Conservation (phyloP, 2,329 filamentous ascomycete genomes). For the Cladosporium sp. region DNA sequence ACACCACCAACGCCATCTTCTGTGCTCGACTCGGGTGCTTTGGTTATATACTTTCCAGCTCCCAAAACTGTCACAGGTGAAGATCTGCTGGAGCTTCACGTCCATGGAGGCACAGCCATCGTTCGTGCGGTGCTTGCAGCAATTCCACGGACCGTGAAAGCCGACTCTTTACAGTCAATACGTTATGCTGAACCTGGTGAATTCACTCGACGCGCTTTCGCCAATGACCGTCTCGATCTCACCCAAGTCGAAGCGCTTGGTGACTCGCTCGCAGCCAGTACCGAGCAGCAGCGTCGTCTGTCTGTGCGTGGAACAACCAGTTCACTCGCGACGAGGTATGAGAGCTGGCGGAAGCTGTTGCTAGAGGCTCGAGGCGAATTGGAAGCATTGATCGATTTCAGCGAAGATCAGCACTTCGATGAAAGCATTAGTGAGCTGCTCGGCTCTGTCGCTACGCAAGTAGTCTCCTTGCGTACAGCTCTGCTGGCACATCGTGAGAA, state of each 20-base stretch:
- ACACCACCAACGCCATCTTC: constrained; percentile 36
- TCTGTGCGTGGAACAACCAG: constrained; percentile 71
- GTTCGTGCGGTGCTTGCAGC: constrained; percentile 80
- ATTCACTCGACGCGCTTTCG: constrained; percentile 88
- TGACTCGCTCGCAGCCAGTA: constrained; percentile 62
- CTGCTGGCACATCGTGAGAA: constrained; percentile 70
- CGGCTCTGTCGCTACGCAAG: constrained; percentile 61
- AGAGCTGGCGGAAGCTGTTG: constrained; percentile 72
- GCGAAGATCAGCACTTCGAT: constrained; percentile 95
- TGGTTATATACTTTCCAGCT: constrained; percentile 77
- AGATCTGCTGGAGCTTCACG: constrained; percentile 84
- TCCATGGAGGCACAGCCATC: constrained; percentile 88
- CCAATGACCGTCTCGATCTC: constrained; percentile 79
- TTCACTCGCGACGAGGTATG: constrained; percentile 69
- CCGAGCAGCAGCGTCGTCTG: constrained; percentile 85
- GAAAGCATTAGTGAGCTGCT: constrained; percentile 74
- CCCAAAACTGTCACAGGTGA: constrained; percentile 87
- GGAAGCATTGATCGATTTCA: constrained; percentile 94
- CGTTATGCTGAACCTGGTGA: constrained; percentile 93
- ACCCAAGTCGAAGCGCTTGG: constrained; percentile 71
- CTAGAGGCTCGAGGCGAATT: constrained; percentile 82
- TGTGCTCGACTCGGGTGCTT: constrained; percentile 69
- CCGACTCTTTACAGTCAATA: constrained; percentile 39
- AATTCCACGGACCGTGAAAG: constrained; percentile 42
- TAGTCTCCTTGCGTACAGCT: constrained; percentile 56